phyloP scores from a whole-genome alignment of 2,329 filamentous ascomycete genomes.

The Cytospora chrysosperma region DNA sequence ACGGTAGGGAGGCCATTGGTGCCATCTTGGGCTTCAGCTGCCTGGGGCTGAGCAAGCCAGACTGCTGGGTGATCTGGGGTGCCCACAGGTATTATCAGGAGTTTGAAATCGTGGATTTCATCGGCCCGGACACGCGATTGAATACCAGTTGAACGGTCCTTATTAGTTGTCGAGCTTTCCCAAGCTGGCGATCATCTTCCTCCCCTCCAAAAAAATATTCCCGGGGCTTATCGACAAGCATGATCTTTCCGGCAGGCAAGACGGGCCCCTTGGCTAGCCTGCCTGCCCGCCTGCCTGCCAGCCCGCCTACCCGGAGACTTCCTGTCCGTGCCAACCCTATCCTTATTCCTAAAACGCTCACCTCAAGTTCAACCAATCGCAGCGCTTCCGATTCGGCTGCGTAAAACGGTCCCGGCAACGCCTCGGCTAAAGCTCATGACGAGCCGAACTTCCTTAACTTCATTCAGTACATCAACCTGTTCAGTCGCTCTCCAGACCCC shows the following conservation, averaged over 20 bases:
- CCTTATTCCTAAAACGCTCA: background rate
- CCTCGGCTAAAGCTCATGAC: conserved; percentile 22
- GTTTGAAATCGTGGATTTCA: background rate
- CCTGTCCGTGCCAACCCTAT: background rate
- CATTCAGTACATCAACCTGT: conserved; percentile 17
- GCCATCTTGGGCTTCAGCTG: conserved; percentile 30
- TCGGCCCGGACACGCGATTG: background rate
- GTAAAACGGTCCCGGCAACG: conserved; percentile 48
- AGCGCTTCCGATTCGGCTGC: conserved; percentile 40
- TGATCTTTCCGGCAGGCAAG: conserved; percentile 13
- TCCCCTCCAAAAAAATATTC: conserved; percentile 22
- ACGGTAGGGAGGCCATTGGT: conserved; percentile 28
- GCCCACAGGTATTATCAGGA: background rate
- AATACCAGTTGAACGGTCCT: background rate
- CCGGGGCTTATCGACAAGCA: conserved; percentile 11
- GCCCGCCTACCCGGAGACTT: background rate
- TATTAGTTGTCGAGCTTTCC: background rate
- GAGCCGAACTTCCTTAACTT: conserved; percentile 14
- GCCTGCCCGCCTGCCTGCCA: background rate
- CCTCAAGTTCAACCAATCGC: conserved; percentile 43
- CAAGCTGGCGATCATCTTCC: background rate
- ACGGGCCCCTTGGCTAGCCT: background rate
- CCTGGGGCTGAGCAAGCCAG: background rate
- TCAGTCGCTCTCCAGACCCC: conserved; percentile 13
- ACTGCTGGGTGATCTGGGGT: background rate